Evolutionary conservation across 2,329 filamentous ascomycete species (phyloP).

Genomic region (Laburnicola sp.): DNA sequence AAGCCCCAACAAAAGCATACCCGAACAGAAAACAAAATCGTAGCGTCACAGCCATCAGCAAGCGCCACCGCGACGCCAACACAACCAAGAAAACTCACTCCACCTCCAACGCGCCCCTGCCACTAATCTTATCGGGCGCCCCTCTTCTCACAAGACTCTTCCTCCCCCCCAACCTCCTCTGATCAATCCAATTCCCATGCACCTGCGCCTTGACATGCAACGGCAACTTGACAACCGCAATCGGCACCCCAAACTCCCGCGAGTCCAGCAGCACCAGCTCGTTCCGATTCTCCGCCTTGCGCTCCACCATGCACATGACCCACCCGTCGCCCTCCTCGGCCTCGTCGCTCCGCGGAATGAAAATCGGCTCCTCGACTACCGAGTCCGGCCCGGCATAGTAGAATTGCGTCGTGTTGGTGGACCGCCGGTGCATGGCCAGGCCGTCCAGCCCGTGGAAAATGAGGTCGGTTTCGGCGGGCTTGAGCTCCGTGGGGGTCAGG

Average conservation of each 20-base stretch:
- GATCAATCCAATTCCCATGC: constrained; percentile 42
- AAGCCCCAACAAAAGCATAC: no score
- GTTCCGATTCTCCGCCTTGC: constrained; percentile 11
- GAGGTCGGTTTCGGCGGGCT: constrained; percentile 32
- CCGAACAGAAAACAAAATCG: no score
- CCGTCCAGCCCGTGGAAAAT: constrained; percentile 44
- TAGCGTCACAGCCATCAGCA: no score
- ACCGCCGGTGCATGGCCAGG: neutral
- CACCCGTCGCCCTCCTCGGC: constrained; percentile 55
- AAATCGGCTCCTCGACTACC: constrained; percentile 55
- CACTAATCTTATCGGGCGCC: no score
- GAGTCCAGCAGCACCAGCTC: constrained; percentile 45
- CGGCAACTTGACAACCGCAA: constrained; percentile 40
- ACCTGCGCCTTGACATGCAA: constrained; percentile 39
- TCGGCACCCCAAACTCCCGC: constrained; percentile 30
- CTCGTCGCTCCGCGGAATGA: constrained; percentile 48
- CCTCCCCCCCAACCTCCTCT: no score
- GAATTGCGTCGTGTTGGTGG: constrained; percentile 44
- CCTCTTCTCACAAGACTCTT: no score
- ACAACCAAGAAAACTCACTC: no score
- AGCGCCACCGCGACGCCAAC: no score
- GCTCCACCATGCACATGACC: constrained; percentile 47
- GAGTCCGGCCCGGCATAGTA: constrained; percentile 51
- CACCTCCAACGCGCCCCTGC: no score
- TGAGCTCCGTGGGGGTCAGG: constrained; percentile 47